phyloP scores from a whole-genome alignment of 352 stramenopile genomes.

The Phytophthora melonis region DNA sequence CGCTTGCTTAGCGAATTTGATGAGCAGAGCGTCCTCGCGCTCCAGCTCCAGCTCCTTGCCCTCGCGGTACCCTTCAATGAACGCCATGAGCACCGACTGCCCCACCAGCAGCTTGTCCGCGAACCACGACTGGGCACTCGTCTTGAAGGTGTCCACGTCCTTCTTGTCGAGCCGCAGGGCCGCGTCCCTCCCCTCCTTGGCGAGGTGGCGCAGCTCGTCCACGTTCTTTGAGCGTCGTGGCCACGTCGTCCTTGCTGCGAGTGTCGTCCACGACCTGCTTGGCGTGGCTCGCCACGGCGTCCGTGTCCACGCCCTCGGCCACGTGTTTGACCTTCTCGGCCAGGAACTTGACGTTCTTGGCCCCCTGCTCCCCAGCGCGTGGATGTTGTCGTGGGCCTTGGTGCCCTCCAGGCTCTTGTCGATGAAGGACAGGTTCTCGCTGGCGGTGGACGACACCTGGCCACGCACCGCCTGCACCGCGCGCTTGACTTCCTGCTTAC shows the following conservation, averaged over 20 bases:
- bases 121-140: constrained; percentile 78
- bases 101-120: constrained; percentile 88
- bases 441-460: constrained; percentile 64
- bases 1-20: constrained; percentile 80
- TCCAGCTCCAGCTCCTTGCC: constrained; percentile 82
- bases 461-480: constrained; percentile 54
- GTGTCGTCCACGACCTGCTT: constrained; percentile 64
- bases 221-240: constrained; percentile 78
- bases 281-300: constrained; percentile 66
- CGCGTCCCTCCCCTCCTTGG: constrained; percentile 64
- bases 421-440: constrained; percentile 66
- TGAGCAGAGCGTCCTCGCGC: constrained; percentile 75
- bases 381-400: constrained; percentile 66
- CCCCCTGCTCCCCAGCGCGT: constrained; percentile 56
- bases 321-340: constrained; percentile 60
- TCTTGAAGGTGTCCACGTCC: constrained; percentile 72
- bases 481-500: constrained; percentile 70
- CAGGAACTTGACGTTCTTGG: constrained; percentile 67
- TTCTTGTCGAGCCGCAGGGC: constrained; percentile 66
- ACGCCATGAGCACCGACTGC: constrained; percentile 82
- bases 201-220: constrained; percentile 69
- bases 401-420: constrained; percentile 77
- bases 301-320: constrained; percentile 68
- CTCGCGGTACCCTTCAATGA: constrained; percentile 84
- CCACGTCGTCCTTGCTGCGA: constrained; percentile 76